Evolutionary conservation across 345 rosid species (phyloP), one percentile per base, ranked within the genome.

Genomic region (Murraya koenigii): DNA sequence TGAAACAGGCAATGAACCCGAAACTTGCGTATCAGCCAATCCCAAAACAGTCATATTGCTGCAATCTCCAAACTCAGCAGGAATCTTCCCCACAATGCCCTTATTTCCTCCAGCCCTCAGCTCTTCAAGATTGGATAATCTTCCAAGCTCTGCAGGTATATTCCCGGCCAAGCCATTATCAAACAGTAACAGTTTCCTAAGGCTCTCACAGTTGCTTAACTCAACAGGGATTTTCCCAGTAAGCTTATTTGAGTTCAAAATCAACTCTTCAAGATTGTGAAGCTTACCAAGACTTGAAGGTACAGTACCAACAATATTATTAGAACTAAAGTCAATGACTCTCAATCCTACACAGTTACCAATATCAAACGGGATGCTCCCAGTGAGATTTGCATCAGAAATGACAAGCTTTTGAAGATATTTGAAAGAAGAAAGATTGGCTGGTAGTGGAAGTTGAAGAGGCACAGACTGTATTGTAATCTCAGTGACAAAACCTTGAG

Each of bases 21-120:
- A 90, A 78, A 92, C 77, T 72, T 80, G 77, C 0, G 99, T 94
- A 19, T 92, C 97, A 13, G 98, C 94, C 67, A 92, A 77, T 20
- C 99, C 99, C 78, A 94, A 85, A 55, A 82, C 90, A 28, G 95
- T 89, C 86, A 96, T 80, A 55, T 91, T 94, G 30, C 78, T 82
- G 84, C 97, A 94, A 15, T 88, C 89, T 76, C 94, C 94, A 20
- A 96, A 84, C 88, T 91, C 91, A 49, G 64, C 82, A 77, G 99
- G 99, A 82, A 96, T 86, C 71, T 73, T 77, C 7, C 97, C 98
- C 26, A 76, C 84, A 65, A 96, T 80, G 61, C 90, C 97, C 68
- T 86, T 87, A 88, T 94, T 96, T 28, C 97, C 98, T 26, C 99
- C 99, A 8, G 84, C 91, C 82, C 99, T 88, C 55, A 96, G 83